A percentile compares a stretch with the other conserved stretches of the same genome.
Conservation (phyloP, 768 basidiomycete species). For the Steccherinum ochraceum region DNA sequence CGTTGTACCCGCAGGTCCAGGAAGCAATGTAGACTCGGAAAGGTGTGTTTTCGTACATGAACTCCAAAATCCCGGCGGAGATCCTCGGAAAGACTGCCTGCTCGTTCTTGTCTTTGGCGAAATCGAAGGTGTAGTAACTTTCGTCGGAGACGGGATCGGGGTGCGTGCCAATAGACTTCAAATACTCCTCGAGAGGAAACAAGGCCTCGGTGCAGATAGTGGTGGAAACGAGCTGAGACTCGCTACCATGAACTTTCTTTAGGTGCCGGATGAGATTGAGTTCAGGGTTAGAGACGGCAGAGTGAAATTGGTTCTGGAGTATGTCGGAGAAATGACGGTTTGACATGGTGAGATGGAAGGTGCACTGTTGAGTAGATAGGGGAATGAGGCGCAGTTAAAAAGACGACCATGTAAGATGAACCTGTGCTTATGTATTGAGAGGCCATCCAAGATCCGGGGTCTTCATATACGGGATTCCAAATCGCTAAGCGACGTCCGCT, state of each 20-base stretch:
- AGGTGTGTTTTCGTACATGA: constrained; percentile 4
- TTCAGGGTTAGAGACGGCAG: constrained; percentile 5
- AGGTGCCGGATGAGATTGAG: constrained; percentile 9
- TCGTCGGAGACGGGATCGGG: neutral
- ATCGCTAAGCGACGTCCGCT: too few species aligned
- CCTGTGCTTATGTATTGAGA: too few species aligned
- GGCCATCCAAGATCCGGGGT: too few species aligned
- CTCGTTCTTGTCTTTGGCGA: neutral
- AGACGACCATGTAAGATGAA: too few species aligned
- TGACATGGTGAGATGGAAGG: neutral
- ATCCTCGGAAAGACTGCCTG: neutral
- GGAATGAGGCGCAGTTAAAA: too few species aligned
- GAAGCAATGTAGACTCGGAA: constrained; percentile 10
- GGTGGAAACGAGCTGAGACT: constrained; percentile 1
- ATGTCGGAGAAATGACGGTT: neutral
- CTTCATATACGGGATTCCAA: too few species aligned
- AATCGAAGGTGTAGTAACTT: constrained; percentile 3
- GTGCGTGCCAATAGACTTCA: neutral
- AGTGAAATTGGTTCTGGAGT: constrained; percentile 2
- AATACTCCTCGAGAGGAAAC: constrained; percentile 5
- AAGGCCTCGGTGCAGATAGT: neutral
- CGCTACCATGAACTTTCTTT: neutral
- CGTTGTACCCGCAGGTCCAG: neutral
- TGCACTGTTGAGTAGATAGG: too few species aligned
- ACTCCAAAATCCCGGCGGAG: constrained; percentile 3